A percentile compares a stretch with the other conserved stretches of the same genome.
Conservation (phyloP, 108 stramenopile genomes). For the Phaeodactylum tricornutum region DNA sequence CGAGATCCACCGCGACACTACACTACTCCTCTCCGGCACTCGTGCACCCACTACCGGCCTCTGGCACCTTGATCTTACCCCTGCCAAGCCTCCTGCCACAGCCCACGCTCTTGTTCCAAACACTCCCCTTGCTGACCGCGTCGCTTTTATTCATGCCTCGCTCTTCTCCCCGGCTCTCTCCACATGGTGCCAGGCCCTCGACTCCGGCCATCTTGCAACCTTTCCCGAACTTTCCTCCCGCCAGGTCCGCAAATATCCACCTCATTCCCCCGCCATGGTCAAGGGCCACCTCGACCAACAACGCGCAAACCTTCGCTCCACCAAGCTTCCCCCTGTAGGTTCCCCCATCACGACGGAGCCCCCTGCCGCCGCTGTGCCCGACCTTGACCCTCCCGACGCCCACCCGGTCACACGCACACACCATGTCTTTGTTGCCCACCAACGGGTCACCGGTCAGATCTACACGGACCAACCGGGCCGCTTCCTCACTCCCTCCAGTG, state of each 20-base stretch:
- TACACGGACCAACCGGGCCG: no score
- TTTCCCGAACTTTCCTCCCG: conserved; percentile 8
- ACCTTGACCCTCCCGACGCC: no score
- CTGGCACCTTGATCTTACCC: background rate
- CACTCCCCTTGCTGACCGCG: conserved; percentile 2
- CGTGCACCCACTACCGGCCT: background rate
- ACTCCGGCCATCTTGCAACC: background rate
- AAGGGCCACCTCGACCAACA: conserved; percentile 24
- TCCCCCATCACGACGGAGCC: no score
- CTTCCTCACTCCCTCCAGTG: no score
- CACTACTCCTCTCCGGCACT: background rate
- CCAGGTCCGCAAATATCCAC: conserved; percentile 1
- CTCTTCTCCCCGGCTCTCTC: conserved; percentile 10
- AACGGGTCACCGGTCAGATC: no score
- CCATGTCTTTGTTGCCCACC: no score
- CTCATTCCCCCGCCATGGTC: conserved; percentile 9
- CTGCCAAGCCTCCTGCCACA: no score
- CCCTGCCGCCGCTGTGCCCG: no score
- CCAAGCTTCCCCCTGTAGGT: no score
- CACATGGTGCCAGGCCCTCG: conserved; percentile 7
- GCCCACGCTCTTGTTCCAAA: background rate
- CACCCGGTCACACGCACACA: no score
- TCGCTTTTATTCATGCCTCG: conserved; percentile 19
- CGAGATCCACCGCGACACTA: background rate
- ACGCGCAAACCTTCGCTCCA: conserved; percentile 8